Conservation (phyloP, 768 basidiomycete genomes). For the Phylloporus sp. region DNA sequence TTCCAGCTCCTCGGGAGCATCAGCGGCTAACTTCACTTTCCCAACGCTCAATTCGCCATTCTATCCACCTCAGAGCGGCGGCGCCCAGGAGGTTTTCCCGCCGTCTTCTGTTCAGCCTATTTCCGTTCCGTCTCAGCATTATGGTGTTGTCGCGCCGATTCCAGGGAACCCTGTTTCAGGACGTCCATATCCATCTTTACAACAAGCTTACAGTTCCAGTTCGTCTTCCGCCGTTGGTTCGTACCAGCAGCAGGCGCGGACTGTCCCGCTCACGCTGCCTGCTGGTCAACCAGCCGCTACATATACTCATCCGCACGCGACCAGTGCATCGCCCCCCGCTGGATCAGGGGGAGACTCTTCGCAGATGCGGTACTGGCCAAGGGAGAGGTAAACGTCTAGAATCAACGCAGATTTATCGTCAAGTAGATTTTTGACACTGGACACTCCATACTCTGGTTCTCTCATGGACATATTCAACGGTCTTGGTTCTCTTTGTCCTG, state of each 20-base stretch:
- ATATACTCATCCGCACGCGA: constrained; percentile 24
- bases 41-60: constrained; percentile 57
- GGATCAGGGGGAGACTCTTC: constrained; percentile 23
- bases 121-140: constrained; percentile 28
- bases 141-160: constrained; percentile 19
- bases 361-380: constrained; percentile 27
- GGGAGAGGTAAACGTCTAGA: constrained; percentile 18
- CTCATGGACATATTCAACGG: constrained; percentile 2
- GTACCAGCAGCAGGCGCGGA: constrained; percentile 27
- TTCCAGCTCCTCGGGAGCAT: constrained; percentile 17
- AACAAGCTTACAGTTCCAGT: constrained; percentile 22
- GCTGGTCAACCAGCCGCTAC: constrained; percentile 22
- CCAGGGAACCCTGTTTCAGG: constrained; percentile 21
- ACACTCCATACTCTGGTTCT: constrained; percentile 8
- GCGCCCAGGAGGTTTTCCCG: constrained; percentile 30
- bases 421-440: constrained; percentile 14
- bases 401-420: constrained; percentile 1
- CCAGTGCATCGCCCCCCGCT: constrained; percentile 25
- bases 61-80: constrained; percentile 40
- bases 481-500: too few relatives aligned
- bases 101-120: constrained; percentile 31
- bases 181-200: constrained; percentile 26
- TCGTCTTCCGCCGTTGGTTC: constrained; percentile 12
- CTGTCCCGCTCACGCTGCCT: constrained; percentile 11
- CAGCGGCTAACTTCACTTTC: constrained; percentile 33